Percentiles rank a stretch among this genome's conserved stretches.
These are phyloP conservation scores for Sporothrix dimorphospora DNA, from an alignment of 2,329 filamentous ascomycete species.

Conservation along the genomic window DNA sequence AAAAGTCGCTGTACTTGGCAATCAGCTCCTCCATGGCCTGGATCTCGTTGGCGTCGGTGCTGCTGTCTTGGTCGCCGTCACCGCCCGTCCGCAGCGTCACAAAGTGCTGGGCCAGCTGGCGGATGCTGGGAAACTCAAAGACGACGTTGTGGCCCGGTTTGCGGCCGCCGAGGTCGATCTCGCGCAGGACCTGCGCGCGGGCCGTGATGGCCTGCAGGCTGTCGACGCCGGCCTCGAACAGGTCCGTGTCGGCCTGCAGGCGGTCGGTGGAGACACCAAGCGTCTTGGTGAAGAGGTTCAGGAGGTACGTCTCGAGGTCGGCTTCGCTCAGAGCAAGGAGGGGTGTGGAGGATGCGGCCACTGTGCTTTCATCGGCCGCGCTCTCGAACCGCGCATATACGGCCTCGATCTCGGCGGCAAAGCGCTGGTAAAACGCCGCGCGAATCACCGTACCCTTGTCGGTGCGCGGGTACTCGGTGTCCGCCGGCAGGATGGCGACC, in stretches of 20 bases:
- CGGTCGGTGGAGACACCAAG: slow-evolving; percentile 3
- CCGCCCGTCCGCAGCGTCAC: slow-evolving; percentile 47
- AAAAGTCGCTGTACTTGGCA: slow-evolving; percentile 29
- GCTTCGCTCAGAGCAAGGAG: slow-evolving; percentile 31
- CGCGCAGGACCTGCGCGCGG: slow-evolving; percentile 54
- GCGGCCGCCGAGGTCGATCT: slow-evolving; percentile 52
- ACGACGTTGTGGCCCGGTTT: slow-evolving; percentile 59
- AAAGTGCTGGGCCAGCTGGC: slow-evolving; percentile 50
- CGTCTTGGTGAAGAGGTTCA: slow-evolving; percentile 36
- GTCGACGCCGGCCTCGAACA: slow-evolving; percentile 62
- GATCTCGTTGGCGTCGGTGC: slow-evolving; percentile 48
- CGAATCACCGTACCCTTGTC: slow-evolving; percentile 60
- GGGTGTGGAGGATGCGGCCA: background rate
- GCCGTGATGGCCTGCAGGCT: slow-evolving; percentile 62
- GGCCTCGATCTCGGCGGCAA: slow-evolving; percentile 49
- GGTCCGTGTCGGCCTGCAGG: slow-evolving; percentile 51
- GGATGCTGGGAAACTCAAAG: slow-evolving; percentile 59
- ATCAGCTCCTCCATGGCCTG: slow-evolving; percentile 33
- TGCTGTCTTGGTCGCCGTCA: slow-evolving; percentile 34
- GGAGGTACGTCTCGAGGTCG: slow-evolving; percentile 44
- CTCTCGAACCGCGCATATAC: slow-evolving; percentile 41
- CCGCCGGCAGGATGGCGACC: slow-evolving; percentile 51
- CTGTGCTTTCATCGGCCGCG: background rate
- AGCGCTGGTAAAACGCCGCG: slow-evolving; percentile 50
- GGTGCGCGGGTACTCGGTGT: slow-evolving; percentile 50